Evolutionary conservation across 2,329 filamentous ascomycete genomes (phyloP).

Genomic region (Monilinia aucupariae): DNA sequence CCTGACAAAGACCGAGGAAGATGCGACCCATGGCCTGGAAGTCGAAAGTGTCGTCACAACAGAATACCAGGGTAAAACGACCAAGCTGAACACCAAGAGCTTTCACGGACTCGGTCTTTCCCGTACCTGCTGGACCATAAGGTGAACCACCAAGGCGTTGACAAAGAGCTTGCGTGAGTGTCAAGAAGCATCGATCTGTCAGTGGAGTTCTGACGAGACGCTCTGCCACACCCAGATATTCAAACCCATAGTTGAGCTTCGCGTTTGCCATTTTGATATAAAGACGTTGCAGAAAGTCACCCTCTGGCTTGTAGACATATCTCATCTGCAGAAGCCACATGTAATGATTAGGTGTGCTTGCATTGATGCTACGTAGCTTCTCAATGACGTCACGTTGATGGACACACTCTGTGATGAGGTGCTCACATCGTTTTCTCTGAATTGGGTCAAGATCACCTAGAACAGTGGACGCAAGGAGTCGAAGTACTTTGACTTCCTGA

Average conservation of each 20-base stretch:
- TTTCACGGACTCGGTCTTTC: constrained; percentile 99
- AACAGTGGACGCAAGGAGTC: constrained; percentile 81
- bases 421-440: constrained; percentile 92
- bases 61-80: constrained; percentile 97
- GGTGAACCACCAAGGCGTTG: constrained; percentile 94
- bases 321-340: constrained; percentile 96
- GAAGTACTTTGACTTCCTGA: constrained; percentile 76
- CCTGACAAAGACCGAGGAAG: constrained; percentile 97
- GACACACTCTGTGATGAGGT: constrained; percentile 97
- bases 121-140: constrained; percentile 94
- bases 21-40: constrained; percentile 99
- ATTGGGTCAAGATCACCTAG: constrained; percentile 83
- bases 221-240: constrained; percentile 94
- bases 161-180: constrained; percentile 89
- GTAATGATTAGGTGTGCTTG: constrained; percentile 72
- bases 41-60: constrained; percentile 98
- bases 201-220: constrained; percentile 93
- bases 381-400: constrained; percentile 93
- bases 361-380: constrained; percentile 71
- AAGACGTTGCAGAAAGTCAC: constrained; percentile 76
- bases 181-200: constrained; percentile 97
- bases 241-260: constrained; percentile 90
- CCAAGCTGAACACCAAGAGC: constrained; percentile 93
- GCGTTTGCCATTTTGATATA: constrained; percentile 97
- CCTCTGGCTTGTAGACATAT: constrained; percentile 79